Base-by-base conservation (phyloP, 345 rosid genomes). In the Camelina sativa region DNA sequence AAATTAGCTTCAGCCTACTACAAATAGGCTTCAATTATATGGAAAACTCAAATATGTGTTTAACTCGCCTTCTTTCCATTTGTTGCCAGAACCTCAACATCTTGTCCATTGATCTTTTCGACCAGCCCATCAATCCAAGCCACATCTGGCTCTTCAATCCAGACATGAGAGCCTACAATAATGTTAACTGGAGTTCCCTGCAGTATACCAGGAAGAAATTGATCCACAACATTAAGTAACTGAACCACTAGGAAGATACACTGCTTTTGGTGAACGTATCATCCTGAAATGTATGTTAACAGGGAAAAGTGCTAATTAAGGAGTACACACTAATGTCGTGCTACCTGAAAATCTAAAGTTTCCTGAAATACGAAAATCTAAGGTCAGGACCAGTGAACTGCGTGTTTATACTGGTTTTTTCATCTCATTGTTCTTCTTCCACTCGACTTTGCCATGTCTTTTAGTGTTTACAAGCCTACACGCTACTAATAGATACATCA, bases 141-240 rank as follows among this genome's bases (percentile, higher is more conserved):
- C 59, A 67, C 44, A 0, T 83, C 92, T 11, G 84, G 66, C 80
- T 93, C 94, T 81, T 91, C 98, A 44, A 76, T 85, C 98, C 98
- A 93, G 73, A 89, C 90, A 22, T 93, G 90, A 78, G 98, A 93
- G 62, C 98, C 94, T 6, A 88, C 96, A 64, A 82, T 89, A 51
- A 93, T 91, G 73, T 91, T 93, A 65, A 86, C 98, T 0, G 86
- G 81, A 78, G 94, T 86, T 80, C 85, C 98, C 98, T 93, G 85
- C 81, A 80, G 7, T 48, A 55, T 41, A 50, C 10, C 19, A 72
- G 32, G 48, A 20, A 69, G 54, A 16, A 23, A 54, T 8, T 5
- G 20, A 47, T 47, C 4, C 10, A 47, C 52, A 1, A 47, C 20
- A 47, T 7, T 2, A 5, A 47, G 20, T 47, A 47, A 47, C 20